These are phyloP conservation scores for Isatis tinctoria DNA, from an alignment of 345 rosid genomes.

Conservation along the genomic window DNA sequence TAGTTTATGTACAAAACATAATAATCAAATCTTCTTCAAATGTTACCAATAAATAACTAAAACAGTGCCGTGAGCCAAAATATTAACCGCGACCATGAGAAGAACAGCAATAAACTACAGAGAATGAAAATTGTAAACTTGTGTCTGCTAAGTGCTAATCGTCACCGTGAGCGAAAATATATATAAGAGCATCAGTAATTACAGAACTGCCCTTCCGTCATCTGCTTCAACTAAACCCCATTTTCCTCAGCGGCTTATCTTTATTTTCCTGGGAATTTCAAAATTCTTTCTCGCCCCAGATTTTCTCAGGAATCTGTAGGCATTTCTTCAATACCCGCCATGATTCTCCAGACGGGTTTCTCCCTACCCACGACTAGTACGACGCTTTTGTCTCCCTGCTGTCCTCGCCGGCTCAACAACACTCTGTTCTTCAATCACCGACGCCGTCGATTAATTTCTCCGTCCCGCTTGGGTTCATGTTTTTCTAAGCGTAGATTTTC, in stretches of 20 bases:
- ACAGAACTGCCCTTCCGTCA: conserved; percentile 16
- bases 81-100: not conserved
- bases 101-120: not conserved
- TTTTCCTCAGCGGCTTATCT: conserved; percentile 26
- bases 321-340: conserved; percentile 9
- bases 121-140: not conserved
- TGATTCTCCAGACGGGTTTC: conserved; percentile 43
- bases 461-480: conserved; percentile 9
- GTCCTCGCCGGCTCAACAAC: conserved; percentile 60
- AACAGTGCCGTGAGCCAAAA: not conserved
- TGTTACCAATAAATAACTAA: not conserved
- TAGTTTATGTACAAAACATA: not conserved
- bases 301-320: conserved; percentile 20
- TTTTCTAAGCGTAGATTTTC: conserved; percentile 12
- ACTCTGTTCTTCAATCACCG: conserved; percentile 63
- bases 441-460: conserved; percentile 30
- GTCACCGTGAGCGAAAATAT: not conserved
- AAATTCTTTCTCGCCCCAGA: not conserved
- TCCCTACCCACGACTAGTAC: conserved; percentile 44
- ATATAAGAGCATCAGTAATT: not conserved
- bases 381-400: conserved; percentile 41
- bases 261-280: conserved; percentile 5
- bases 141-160: too few species aligned
- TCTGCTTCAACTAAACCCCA: not conserved
- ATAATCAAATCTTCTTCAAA: not conserved